A percentile compares a stretch with the other conserved stretches of the same genome.
Evolutionary conservation across 2,329 filamentous ascomycete species (phyloP).

Genomic region (Hymenoscyphus salicellus): DNA sequence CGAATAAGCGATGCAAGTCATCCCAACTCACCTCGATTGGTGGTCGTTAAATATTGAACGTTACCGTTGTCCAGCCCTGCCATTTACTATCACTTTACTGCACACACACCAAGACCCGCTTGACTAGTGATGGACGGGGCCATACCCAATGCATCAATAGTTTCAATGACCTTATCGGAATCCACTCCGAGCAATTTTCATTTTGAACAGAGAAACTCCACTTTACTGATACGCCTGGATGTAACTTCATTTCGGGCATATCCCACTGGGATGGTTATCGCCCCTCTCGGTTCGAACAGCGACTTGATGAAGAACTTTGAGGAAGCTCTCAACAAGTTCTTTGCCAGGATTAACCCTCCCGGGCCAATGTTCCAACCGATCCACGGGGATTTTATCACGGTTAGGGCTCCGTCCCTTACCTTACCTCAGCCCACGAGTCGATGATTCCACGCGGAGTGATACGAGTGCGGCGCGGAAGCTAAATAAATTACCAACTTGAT

Average conservation of each 20-base stretch:
- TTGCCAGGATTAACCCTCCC: background rate
- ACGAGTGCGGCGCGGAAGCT: background rate
- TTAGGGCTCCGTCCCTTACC: slow-evolving; percentile 3
- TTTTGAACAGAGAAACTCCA: background rate
- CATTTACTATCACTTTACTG: background rate
- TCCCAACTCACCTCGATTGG: background rate
- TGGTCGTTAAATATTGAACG: background rate
- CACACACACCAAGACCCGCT: background rate
- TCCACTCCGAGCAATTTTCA: background rate
- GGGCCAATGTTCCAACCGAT: background rate
- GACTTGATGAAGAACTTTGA: background rate
- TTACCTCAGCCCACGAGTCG: slow-evolving; percentile 1
- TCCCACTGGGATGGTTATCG: background rate
- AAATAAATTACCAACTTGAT: background rate
- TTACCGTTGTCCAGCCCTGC: background rate
- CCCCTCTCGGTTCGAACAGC: background rate
- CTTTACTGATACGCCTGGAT: background rate
- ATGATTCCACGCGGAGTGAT: background rate
- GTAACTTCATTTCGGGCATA: slow-evolving; percentile 1
- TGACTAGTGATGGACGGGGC: background rate
- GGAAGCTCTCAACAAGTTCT: background rate
- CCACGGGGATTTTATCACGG: slow-evolving; percentile 4
- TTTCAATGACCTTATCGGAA: background rate
- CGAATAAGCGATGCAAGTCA: slow-evolving; percentile 1
- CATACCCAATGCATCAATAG: background rate